Percentiles rank a stretch among this genome's conserved stretches.
Conservation (phyloP, 208 protist species). For the Leishmania arabica region DNA sequence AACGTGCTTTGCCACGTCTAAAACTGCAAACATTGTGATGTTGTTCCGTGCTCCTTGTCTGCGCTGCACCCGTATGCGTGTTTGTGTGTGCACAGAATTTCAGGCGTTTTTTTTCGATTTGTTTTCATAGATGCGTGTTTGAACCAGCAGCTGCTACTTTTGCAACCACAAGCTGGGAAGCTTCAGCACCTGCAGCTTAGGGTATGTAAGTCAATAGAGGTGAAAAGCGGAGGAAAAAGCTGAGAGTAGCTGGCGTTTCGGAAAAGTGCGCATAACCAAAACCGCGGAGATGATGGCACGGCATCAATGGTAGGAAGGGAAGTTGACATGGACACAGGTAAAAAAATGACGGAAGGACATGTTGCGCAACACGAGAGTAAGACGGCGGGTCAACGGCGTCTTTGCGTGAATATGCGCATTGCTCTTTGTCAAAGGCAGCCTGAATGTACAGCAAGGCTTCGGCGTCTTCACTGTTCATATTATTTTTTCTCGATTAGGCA, state of each 20-base stretch:
- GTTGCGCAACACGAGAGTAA: background rate
- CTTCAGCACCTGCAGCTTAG: background rate
- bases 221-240: background rate
- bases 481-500: conserved; percentile 8
- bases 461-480: background rate
- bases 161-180: background rate
- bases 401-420: background rate
- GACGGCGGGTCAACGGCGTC: background rate
- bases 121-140: background rate
- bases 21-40: conserved; percentile 63
- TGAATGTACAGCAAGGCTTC: background rate
- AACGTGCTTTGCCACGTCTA: conserved; percentile 73
- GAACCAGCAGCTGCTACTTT: background rate
- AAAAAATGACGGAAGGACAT: background rate
- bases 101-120: background rate
- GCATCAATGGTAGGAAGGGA: background rate
- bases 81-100: background rate
- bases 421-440: conserved; percentile 1
- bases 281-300: background rate
- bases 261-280: too few species aligned
- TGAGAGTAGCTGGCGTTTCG: background rate
- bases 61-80: background rate
- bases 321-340: background rate
- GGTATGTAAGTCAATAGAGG: background rate
- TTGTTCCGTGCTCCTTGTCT: background rate